Evolutionary conservation across 208 protist genomes (phyloP).

Genomic region (Crithidia fasciculata): DNA sequence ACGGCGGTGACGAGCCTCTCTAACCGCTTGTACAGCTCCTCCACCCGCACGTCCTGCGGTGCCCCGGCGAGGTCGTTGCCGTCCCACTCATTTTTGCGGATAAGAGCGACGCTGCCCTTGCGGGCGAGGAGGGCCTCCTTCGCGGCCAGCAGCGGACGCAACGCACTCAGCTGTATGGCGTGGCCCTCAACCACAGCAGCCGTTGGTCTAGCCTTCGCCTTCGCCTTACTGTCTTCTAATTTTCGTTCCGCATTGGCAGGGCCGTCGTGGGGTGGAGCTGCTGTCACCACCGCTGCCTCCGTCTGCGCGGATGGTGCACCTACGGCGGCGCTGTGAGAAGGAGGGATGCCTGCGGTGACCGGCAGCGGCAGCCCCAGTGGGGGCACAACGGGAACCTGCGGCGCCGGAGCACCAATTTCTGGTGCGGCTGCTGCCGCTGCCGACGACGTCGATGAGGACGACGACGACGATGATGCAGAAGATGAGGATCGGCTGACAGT

Average conservation of each 20-base stretch:
- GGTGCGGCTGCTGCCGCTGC: neutral
- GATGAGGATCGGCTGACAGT: neutral
- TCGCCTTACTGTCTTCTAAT: neutral
- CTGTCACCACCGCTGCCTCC: neutral
- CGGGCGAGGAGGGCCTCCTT: slow-evolving; percentile 45
- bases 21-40: slow-evolving; percentile 51
- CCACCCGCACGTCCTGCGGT: slow-evolving; percentile 48
- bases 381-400: slow-evolving; percentile 4
- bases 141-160: slow-evolving; percentile 57
- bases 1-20: slow-evolving; percentile 44
- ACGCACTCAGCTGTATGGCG: slow-evolving; percentile 38
- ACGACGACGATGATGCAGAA: slow-evolving; percentile 2
- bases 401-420: slow-evolving; percentile 1
- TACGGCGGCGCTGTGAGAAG: neutral
- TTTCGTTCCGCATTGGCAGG: neutral
- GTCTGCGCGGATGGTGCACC: neutral
- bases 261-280: neutral
- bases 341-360: neutral
- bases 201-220: neutral
- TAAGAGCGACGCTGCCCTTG: slow-evolving; percentile 36
- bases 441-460: slow-evolving; percentile 5
- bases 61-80: slow-evolving; percentile 59
- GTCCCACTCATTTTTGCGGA: slow-evolving; percentile 62
- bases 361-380: neutral
- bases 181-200: slow-evolving; percentile 1